Conservation (phyloP, 345 rosid genomes). For the Gossypium stocksii region DNA sequence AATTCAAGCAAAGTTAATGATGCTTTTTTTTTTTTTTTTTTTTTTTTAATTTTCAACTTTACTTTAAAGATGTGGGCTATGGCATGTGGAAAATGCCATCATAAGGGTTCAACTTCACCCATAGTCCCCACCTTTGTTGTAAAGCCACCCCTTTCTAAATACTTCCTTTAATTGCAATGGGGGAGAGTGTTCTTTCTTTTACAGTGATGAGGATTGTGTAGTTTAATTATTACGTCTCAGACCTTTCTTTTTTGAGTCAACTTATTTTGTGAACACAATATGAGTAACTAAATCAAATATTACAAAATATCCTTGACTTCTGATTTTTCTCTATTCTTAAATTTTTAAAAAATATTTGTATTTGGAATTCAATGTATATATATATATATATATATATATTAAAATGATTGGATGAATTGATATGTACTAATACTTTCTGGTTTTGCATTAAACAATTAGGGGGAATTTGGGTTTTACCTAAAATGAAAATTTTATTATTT, state of each 20-base stretch:
- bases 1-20: conserved; percentile 5
- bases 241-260: neutral
- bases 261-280: neutral
- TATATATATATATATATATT: no score
- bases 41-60: neutral
- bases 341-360: no score
- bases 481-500: no score
- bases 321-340: no score
- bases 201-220: neutral
- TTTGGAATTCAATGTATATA: no score
- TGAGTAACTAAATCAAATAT: neutral
- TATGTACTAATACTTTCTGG: no score
- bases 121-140: neutral
- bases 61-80: neutral
- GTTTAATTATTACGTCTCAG: neutral
- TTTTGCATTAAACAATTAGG: no score
- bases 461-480: no score
- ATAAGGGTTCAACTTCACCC: neutral
- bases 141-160: neutral
- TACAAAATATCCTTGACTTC: no score
- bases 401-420: no score
- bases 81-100: conserved; percentile 12
- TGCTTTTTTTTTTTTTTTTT: neutral
- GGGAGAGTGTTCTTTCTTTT: neutral
- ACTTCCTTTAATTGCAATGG: neutral